Evolutionary conservation across 345 rosid species (phyloP).

Genomic region (Eucalyptus coolabah): DNA sequence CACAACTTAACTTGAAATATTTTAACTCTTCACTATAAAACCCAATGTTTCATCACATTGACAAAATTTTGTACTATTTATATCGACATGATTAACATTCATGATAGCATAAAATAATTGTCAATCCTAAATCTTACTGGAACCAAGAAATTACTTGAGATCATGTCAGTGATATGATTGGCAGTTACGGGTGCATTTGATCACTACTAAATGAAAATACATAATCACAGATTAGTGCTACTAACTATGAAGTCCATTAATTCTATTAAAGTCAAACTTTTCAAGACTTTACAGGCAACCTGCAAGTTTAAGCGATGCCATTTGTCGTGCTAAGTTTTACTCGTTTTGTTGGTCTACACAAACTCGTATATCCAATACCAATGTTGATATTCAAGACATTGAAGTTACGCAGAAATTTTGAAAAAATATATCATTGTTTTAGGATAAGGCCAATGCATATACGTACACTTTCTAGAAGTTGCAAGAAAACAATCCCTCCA

Average conservation of each 20-base stretch:
- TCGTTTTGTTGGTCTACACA: neutral
- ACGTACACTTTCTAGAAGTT: neutral
- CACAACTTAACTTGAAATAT: neutral
- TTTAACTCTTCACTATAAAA: no score
- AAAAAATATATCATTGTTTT: neutral
- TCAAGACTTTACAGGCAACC: neutral
- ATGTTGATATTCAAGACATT: neutral
- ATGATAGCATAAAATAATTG: neutral
- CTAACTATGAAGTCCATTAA: neutral
- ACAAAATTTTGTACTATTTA: neutral
- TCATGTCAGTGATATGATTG: neutral
- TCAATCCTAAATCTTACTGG: neutral
- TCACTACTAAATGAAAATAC: neutral
- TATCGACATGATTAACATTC: neutral
- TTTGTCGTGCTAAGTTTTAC: neutral
- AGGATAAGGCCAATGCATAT: neutral
- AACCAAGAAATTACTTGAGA: neutral
- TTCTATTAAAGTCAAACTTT: neutral
- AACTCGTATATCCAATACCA: neutral
- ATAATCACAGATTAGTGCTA: rapidly evolving
- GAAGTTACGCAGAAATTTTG: rapidly evolving
- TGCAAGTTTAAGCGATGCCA: neutral
- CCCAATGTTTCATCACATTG: no score
- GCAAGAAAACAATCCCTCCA: neutral
- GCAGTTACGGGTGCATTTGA: neutral